Conservation (phyloP, 2,329 filamentous ascomycete species). For the Penicillium concentricum region DNA sequence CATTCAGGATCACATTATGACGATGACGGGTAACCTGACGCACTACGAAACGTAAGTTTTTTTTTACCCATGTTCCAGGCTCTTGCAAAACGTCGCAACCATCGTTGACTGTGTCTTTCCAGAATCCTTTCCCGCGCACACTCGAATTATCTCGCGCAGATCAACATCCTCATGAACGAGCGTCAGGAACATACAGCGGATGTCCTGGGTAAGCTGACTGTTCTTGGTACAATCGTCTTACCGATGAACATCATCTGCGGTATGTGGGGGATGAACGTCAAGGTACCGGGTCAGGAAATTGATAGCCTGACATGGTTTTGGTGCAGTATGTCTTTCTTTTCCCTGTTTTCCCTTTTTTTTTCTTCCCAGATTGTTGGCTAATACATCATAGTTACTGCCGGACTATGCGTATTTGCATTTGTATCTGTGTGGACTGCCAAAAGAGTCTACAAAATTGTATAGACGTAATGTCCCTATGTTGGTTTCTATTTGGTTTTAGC, state of each 20-base stretch:
- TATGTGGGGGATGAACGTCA: slow-evolving; percentile 98
- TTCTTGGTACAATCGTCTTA: slow-evolving; percentile 92
- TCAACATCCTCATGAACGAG: slow-evolving; percentile 99
- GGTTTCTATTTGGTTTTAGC: background rate
- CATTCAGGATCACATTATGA: slow-evolving; percentile 98
- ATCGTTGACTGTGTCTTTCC: slow-evolving; percentile 12
- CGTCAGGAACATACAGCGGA: slow-evolving; percentile 94
- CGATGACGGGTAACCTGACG: slow-evolving; percentile 93
- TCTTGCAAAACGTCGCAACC: slow-evolving; percentile 4
- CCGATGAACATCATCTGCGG: slow-evolving; percentile 99
- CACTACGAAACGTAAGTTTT: slow-evolving; percentile 90
- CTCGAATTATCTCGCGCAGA: slow-evolving; percentile 97
- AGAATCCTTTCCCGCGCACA: slow-evolving; percentile 89
- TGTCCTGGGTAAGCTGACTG: slow-evolving; percentile 89
- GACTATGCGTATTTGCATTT: slow-evolving; percentile 74
- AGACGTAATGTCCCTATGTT: slow-evolving; percentile 4
- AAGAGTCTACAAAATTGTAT: slow-evolving; percentile 78
- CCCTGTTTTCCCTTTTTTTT: background rate
- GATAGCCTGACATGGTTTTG: slow-evolving; percentile 78
- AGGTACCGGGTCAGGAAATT: slow-evolving; percentile 85
- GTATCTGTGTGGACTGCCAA: slow-evolving; percentile 80
- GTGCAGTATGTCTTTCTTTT: slow-evolving; percentile 45
- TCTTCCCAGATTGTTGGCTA: slow-evolving; percentile 2
- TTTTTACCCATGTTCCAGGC: background rate
- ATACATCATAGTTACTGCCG: slow-evolving; percentile 59